Evolutionary conservation across 2,329 filamentous ascomycete species (phyloP).

Genomic region (Akanthomyces lecanii): DNA sequence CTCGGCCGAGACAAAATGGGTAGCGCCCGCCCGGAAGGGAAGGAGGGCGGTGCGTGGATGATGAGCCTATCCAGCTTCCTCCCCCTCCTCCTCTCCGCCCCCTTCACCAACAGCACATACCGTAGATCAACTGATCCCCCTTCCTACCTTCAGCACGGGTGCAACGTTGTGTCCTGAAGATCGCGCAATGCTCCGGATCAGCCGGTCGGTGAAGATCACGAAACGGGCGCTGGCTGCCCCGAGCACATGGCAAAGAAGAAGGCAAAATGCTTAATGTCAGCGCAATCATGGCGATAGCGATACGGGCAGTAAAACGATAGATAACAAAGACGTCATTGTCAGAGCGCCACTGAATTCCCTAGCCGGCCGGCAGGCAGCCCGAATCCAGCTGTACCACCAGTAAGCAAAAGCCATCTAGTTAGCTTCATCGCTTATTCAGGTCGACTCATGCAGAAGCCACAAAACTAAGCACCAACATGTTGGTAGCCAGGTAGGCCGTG

Average conservation of each 20-base stretch:
- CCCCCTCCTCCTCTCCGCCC: not conserved
- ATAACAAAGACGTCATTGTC: not conserved
- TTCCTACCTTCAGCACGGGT: not conserved
- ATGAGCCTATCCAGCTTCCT: not conserved
- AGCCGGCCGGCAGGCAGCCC: not conserved
- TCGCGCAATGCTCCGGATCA: constrained; percentile 13
- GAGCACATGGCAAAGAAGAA: not conserved
- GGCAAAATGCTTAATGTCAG: not conserved
- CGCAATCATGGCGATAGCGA: not conserved
- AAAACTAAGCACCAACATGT: not conserved
- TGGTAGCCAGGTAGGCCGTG: not conserved
- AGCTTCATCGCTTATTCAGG: not conserved
- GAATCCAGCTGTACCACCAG: not conserved
- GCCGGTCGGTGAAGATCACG: not conserved
- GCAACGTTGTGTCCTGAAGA: constrained; percentile 12
- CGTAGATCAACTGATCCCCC: not conserved
- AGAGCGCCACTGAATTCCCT: not conserved
- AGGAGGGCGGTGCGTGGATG: not conserved
- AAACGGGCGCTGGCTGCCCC: not conserved
- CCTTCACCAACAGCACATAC: not conserved
- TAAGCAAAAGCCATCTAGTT: not conserved
- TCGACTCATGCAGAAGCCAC: constrained; percentile 1
- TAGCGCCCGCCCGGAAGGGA: not conserved
- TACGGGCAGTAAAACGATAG: no score
- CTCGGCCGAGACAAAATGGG: no score